These are phyloP conservation scores for Candida sanyaensis DNA, from an alignment of 1,139 yeast genomes.

Conservation along the genomic window DNA sequence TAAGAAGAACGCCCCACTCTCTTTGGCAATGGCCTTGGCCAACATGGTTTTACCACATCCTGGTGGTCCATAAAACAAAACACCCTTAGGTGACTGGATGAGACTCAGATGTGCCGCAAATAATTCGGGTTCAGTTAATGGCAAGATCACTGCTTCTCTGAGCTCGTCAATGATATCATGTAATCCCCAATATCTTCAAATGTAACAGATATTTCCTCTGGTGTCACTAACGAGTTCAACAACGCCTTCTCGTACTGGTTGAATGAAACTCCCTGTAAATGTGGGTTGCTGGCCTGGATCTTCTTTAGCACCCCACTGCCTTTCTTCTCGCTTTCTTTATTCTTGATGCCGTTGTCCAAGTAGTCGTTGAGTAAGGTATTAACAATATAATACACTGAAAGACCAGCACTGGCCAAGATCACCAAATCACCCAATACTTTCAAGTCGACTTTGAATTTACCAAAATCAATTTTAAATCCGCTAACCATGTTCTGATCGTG, in stretches of 20 bases:
- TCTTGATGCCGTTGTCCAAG: constrained; percentile 49
- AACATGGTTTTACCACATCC: constrained; percentile 98
- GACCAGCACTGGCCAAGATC: constrained; percentile 78
- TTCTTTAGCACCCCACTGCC: constrained; percentile 64
- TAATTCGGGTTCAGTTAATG: constrained; percentile 73
- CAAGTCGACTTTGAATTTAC: constrained; percentile 51
- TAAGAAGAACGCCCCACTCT: constrained; percentile 88
- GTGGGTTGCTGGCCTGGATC: constrained; percentile 60
- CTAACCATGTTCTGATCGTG: constrained; percentile 23
- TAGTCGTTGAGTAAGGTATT: constrained; percentile 59
- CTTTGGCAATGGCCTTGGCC: constrained; percentile 92
- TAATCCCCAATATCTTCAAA: constrained; percentile 90
- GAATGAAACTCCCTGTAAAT: constrained; percentile 52
- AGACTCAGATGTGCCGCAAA: constrained; percentile 64
- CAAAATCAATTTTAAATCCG: constrained; percentile 37
- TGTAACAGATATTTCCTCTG: constrained; percentile 74
- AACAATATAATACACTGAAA: constrained; percentile 73
- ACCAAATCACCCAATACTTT: constrained; percentile 66
- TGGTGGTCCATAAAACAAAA: constrained; percentile 91
- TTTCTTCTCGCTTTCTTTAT: constrained; percentile 66
- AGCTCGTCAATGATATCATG: constrained; percentile 80
- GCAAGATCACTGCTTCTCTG: constrained; percentile 84
- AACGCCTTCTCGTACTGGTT: constrained; percentile 79
- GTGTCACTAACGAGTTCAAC: constrained; percentile 76
- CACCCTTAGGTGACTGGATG: constrained; percentile 92